Base-by-base conservation (phyloP, 2,329 filamentous ascomycete species). In the Fusarium duplospermum region DNA sequence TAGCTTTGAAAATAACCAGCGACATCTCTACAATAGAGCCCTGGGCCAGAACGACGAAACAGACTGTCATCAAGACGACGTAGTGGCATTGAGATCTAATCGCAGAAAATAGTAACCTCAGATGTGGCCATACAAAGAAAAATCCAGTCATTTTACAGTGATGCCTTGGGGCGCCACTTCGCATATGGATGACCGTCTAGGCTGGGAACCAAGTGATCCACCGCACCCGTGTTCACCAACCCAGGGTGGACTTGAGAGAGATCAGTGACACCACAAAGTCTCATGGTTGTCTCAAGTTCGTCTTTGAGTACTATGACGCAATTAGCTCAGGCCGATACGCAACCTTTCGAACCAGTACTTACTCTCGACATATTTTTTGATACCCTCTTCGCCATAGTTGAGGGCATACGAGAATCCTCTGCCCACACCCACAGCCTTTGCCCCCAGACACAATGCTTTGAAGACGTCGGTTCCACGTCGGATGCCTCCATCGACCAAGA, bases 271-370 rank as follows among this genome's bases (percentile, higher is more conserved):
- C 70, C 67, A 14, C 70, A 72, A 6, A 92, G 86, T 29, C 88
- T 87, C 91, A 93, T 93, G 2, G 90, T 90, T 2, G 89, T 91
- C 73, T 91, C 87, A 5, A 93, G 80, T 78, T 93, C 91, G 69
- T 93, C 91, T 62, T 84, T 84, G 18, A 90, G 72, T 18, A 79
- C 76, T 73, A 11, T 3, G 4, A 6, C 10, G 5, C 2, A 13
- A 14, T 72, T 35, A 24, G 38, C 16, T 16, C 11, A 31, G 24
- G 2, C 13, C 9, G 9, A 11, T 2, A 6, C 18, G 47, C 8
- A 4, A 18, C 3, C n/a, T 57, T 16, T 2, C 5, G 6, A n/a
- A 9, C 6, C 18, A 16, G 18, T 20, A 84, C 86, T 84, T 78
- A 89, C 87, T 87, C 56, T 88, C 85, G 13, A 89, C 80, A 56